Evolutionary conservation across 345 rosid species (phyloP).

Genomic region (Citrus maxima): DNA sequence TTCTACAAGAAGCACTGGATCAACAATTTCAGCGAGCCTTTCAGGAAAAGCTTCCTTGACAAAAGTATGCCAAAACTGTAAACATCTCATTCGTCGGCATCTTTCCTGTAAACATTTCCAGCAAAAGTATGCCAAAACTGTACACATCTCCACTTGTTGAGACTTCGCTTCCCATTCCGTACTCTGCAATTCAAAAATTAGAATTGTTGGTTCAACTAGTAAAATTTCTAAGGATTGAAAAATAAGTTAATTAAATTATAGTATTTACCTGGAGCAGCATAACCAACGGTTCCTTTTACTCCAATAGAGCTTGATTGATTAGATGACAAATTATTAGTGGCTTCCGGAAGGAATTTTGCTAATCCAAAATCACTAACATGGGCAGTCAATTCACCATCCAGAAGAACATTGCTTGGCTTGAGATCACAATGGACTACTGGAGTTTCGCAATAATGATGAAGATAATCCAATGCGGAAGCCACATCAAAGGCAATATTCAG

Average conservation of each 20-base stretch:
- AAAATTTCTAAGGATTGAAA: no score
- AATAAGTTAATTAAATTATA: neutral
- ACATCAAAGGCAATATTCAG: slow-evolving; percentile 4
- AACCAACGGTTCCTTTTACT: slow-evolving; percentile 7
- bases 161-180: slow-evolving; percentile 2
- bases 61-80: slow-evolving; percentile 21
- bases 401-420: slow-evolving; percentile 14
- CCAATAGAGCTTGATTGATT: neutral
- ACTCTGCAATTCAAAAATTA: no score
- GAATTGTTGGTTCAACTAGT: no score
- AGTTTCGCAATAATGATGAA: slow-evolving; percentile 14
- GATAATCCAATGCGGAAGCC: slow-evolving; percentile 16
- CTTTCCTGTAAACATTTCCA: slow-evolving; percentile 27
- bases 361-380: slow-evolving; percentile 9
- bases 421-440: slow-evolving; percentile 25
- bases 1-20: slow-evolving; percentile 18
- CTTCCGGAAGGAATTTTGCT: neutral
- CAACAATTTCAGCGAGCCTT: slow-evolving; percentile 6
- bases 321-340: no score
- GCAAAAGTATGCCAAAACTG: slow-evolving; percentile 30
- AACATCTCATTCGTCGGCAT: no score
- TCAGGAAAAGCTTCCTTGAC: slow-evolving; percentile 15
- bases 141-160: slow-evolving; percentile 28
- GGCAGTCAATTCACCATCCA: neutral
- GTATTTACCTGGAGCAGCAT: slow-evolving; percentile 27